These are phyloP conservation scores for Karstenula rhodostoma DNA, from an alignment of 2,329 filamentous ascomycete genomes.

Conservation along the genomic window DNA sequence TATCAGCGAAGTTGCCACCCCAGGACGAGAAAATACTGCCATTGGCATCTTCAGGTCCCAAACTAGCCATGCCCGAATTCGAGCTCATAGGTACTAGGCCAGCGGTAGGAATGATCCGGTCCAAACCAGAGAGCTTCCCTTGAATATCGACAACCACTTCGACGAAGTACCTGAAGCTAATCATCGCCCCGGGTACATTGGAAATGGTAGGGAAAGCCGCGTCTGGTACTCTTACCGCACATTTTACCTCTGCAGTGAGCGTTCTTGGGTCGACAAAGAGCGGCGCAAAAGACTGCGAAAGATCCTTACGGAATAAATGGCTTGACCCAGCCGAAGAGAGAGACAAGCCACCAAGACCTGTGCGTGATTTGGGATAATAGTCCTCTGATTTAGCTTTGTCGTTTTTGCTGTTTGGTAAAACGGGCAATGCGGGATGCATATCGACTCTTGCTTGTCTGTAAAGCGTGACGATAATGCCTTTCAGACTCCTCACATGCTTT, in stretches of 20 bases:
- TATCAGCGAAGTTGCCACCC: slow-evolving; percentile 81
- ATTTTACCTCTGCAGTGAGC: slow-evolving; percentile 80
- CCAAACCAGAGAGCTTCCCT: slow-evolving; percentile 80
- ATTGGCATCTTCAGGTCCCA: slow-evolving; percentile 46
- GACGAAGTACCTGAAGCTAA: slow-evolving; percentile 92
- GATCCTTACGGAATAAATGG: slow-evolving; percentile 93
- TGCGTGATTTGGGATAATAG: slow-evolving; percentile 85
- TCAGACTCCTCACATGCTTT: slow-evolving; percentile 87
- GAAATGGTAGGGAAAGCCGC: slow-evolving; percentile 92
- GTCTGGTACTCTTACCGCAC: slow-evolving; percentile 85
- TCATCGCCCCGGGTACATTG: slow-evolving; percentile 89
- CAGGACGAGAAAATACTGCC: slow-evolving; percentile 61
- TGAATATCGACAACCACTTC: slow-evolving; percentile 94
- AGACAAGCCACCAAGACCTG: slow-evolving; percentile 84
- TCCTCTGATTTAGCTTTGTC: slow-evolving; percentile 79
- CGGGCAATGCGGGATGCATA: slow-evolving; percentile 71
- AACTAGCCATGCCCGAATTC: slow-evolving; percentile 40
- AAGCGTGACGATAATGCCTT: slow-evolving; percentile 90
- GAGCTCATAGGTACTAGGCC: slow-evolving; percentile 60
- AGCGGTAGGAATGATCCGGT: slow-evolving; percentile 67
- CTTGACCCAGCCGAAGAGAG: slow-evolving; percentile 85
- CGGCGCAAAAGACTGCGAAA: slow-evolving; percentile 87
- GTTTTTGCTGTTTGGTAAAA: slow-evolving; percentile 69
- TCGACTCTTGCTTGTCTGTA: slow-evolving; percentile 93
- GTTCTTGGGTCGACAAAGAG: slow-evolving; percentile 85